phyloP scores from a whole-genome alignment of 2,329 filamentous ascomycete genomes.

The Penicillium sp. region DNA sequence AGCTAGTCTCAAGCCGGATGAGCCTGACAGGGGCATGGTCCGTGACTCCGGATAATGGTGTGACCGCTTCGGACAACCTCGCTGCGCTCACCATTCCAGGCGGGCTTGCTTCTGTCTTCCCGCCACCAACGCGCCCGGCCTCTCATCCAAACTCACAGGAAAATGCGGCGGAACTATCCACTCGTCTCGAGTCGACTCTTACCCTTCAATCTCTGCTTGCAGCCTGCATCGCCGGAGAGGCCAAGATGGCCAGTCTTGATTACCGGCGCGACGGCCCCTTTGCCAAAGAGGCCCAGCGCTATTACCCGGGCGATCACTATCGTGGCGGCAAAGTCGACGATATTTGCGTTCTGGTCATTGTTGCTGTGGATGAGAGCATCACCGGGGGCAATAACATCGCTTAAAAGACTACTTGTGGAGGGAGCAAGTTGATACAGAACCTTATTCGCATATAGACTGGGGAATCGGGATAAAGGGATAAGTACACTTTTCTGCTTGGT shows the following conservation, averaged over 20 bases:
- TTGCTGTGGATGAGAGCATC: constrained; percentile 60
- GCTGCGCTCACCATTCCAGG: constrained; percentile 48
- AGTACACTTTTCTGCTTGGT: neutral
- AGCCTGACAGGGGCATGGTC: constrained; percentile 67
- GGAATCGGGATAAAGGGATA: neutral
- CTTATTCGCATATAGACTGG: neutral
- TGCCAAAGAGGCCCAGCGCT: constrained; percentile 84
- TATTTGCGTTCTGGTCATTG: constrained; percentile 76
- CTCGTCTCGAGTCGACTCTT: constrained; percentile 21
- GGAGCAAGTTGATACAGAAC: no score
- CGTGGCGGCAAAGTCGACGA: constrained; percentile 92
- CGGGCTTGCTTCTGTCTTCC: constrained; percentile 31
- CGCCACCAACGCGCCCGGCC: constrained; percentile 12
- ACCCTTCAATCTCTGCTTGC: constrained; percentile 75
- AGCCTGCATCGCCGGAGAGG: constrained; percentile 69
- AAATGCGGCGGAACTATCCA: constrained; percentile 6
- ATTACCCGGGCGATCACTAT: constrained; percentile 80
- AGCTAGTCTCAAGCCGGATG: constrained; percentile 73
- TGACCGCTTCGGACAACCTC: constrained; percentile 59
- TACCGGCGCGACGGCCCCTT: constrained; percentile 82
- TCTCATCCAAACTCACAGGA: constrained; percentile 1
- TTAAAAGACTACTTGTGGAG: neutral
- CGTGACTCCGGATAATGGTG: constrained; percentile 53
- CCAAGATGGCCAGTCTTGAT: constrained; percentile 79
- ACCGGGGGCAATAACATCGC: neutral